Conservation (phyloP, 352 stramenopile genomes). For the Peronospora farinosa region DNA sequence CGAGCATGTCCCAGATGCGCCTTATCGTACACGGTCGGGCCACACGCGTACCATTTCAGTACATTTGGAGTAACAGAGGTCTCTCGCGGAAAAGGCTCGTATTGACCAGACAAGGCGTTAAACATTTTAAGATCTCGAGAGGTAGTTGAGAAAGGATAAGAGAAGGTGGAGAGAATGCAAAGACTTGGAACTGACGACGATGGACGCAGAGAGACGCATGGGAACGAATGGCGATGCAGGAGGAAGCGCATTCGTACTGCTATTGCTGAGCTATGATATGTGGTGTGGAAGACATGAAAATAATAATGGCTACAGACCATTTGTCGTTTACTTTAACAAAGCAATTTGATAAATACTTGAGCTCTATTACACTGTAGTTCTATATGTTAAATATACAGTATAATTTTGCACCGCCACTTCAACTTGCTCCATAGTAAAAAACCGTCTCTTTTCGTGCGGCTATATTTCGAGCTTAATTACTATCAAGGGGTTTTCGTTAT, state of each 20-base stretch:
- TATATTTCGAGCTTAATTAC: too few relatives aligned
- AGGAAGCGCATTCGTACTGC: conserved; percentile 4
- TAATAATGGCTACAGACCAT: too few relatives aligned
- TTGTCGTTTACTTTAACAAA: too few relatives aligned
- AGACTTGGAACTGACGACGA: neutral
- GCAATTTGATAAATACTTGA: too few relatives aligned
- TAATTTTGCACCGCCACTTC: too few relatives aligned
- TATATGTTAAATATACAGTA: too few relatives aligned
- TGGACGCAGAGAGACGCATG: neutral
- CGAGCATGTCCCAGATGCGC: conserved; percentile 96
- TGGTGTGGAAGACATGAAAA: neutral
- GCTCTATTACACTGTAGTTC: too few relatives aligned
- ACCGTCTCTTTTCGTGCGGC: too few relatives aligned
- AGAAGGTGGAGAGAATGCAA: conserved; percentile 10
- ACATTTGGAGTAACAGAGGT: conserved; percentile 37
- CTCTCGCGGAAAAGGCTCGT: conserved; percentile 41
- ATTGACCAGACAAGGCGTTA: conserved; percentile 46
- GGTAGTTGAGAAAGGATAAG: neutral
- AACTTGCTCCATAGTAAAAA: too few relatives aligned
- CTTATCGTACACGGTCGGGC: conserved; percentile 98
- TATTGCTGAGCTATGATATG: neutral
- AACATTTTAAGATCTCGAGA: conserved; percentile 35
- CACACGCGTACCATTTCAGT: conserved; percentile 96
- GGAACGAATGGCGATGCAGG: conserved; percentile 2
- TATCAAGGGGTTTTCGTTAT: too few relatives aligned